phyloP scores from a whole-genome alignment of 352 stramenopile genomes.

The Stramenopiles sp. region DNA sequence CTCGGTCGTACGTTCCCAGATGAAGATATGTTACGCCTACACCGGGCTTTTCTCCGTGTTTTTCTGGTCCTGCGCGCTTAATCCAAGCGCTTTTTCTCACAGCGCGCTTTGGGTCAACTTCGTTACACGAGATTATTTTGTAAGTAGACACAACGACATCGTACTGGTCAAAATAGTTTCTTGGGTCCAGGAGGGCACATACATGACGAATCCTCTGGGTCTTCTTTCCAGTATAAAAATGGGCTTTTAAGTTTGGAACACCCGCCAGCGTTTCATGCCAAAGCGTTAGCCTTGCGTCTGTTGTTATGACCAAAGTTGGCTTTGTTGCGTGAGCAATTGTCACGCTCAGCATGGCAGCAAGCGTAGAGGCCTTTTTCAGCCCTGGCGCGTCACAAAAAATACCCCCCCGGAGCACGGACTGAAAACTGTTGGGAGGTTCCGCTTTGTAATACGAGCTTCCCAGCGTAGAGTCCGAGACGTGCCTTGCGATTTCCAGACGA shows the following conservation, averaged over 20 bases:
- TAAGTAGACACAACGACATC: neutral
- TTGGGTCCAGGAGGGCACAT: neutral
- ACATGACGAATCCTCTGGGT: neutral
- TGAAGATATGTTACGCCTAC: neutral
- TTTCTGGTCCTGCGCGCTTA: neutral
- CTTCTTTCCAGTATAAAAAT: slow-evolving; percentile 3
- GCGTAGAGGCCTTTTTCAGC: neutral
- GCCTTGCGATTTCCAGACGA: neutral
- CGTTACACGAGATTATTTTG: neutral
- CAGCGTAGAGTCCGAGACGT: neutral
- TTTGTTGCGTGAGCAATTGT: neutral
- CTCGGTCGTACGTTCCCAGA: neutral
- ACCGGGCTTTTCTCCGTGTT: neutral
- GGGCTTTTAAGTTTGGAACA: slow-evolving; percentile 1
- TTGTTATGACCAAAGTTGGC: neutral
- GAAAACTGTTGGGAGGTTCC: neutral
- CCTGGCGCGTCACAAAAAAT: neutral
- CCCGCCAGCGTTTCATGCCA: neutral
- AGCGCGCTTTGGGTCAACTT: neutral
- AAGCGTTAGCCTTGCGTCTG: neutral
- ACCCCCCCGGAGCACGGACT: neutral
- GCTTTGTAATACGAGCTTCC: neutral
- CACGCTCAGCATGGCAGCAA: neutral
- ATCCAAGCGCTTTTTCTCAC: neutral
- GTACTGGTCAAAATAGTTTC: slow-evolving; percentile 1